phyloP scores from a whole-genome alignment of 1,139 yeast genomes.

The Cylindricascospora bacillispora region DNA sequence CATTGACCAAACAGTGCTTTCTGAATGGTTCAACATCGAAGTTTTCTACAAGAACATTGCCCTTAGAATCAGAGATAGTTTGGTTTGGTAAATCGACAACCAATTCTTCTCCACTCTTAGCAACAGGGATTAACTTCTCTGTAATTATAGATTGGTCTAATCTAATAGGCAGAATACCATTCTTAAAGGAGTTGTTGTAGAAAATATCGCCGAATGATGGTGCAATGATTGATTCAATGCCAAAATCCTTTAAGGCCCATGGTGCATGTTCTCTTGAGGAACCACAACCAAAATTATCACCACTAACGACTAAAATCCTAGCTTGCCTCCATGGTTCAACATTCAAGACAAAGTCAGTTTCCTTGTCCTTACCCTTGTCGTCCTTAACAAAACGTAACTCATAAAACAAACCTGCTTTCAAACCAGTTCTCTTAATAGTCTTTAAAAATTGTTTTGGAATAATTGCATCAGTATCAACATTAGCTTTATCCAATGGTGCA shows the following conservation, averaged over 20 bases:
- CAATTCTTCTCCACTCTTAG: slow-evolving; percentile 55
- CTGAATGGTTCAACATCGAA: slow-evolving; percentile 86
- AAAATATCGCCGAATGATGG: slow-evolving; percentile 98
- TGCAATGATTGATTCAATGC: slow-evolving; percentile 89
- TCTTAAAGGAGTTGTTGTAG: slow-evolving; percentile 92
- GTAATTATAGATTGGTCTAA: slow-evolving; percentile 61
- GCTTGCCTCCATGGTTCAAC: slow-evolving; percentile 71
- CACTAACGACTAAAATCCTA: slow-evolving; percentile 77
- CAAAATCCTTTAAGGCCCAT: slow-evolving; percentile 97
- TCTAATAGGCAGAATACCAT: slow-evolving; percentile 86
- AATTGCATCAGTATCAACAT: slow-evolving; percentile 95
- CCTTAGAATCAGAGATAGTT: slow-evolving; percentile 58
- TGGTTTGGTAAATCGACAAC: slow-evolving; percentile 81
- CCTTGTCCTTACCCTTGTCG: slow-evolving; percentile 57
- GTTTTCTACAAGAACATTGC: slow-evolving; percentile 61
- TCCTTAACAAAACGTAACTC: slow-evolving; percentile 72
- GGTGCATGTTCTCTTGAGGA: slow-evolving; percentile 99
- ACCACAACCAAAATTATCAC: slow-evolving; percentile 98
- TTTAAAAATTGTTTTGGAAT: slow-evolving; percentile 96
- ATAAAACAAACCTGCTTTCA: slow-evolving; percentile 75
- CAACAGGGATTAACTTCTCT: slow-evolving; percentile 65
- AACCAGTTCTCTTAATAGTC: slow-evolving; percentile 94
- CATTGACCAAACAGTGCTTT: slow-evolving; percentile 87
- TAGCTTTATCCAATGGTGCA: slow-evolving; percentile 89
- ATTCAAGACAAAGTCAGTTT: slow-evolving; percentile 81